These are phyloP conservation scores for Bruguiera hainesii DNA, from an alignment of 441 rosid species.

Conservation along the genomic window DNA sequence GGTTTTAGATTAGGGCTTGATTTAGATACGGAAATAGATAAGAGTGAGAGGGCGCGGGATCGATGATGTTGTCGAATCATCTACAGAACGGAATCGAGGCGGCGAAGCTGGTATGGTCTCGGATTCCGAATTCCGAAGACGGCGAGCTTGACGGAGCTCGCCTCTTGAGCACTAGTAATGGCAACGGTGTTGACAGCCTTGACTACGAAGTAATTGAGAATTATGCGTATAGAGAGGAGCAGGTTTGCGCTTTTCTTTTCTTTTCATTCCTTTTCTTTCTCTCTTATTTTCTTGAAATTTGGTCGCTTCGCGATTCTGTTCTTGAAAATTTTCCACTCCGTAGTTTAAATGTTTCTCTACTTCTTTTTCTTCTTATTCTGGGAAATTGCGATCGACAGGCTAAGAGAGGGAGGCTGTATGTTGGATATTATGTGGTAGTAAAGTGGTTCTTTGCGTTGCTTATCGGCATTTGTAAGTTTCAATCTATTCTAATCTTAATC, in stretches of 20 bases:
- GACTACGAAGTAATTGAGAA: conserved; percentile 96
- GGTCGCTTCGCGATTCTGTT: not conserved
- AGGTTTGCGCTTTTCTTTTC: conserved; percentile 32
- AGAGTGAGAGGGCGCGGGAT: conserved; percentile 8
- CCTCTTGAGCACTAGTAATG: conserved; percentile 40
- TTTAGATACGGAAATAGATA: not conserved
- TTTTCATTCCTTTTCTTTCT: not conserved
- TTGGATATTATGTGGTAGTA: conserved; percentile 68
- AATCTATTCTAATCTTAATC: not conserved
- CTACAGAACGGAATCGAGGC: conserved; percentile 77
- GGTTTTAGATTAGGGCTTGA: conserved; percentile 6
- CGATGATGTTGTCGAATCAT: conserved; percentile 67
- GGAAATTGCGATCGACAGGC: conserved; percentile 42
- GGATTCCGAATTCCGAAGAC: conserved; percentile 75
- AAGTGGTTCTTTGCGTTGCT: conserved; percentile 98
- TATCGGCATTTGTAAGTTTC: conserved; percentile 77
- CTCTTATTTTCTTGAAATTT: not conserved
- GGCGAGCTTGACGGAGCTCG: conserved; percentile 52
- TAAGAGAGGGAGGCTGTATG: conserved; percentile 78
- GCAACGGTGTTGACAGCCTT: conserved; percentile 62
- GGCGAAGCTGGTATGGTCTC: conserved; percentile 76
- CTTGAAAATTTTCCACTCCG: too few species aligned
- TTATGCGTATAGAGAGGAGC: conserved; percentile 88
- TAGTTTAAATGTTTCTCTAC: too few species aligned
- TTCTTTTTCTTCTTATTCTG: not conserved